phyloP scores from a whole-genome alignment of 2,329 filamentous ascomycete species.

The Penicillium italicum region DNA sequence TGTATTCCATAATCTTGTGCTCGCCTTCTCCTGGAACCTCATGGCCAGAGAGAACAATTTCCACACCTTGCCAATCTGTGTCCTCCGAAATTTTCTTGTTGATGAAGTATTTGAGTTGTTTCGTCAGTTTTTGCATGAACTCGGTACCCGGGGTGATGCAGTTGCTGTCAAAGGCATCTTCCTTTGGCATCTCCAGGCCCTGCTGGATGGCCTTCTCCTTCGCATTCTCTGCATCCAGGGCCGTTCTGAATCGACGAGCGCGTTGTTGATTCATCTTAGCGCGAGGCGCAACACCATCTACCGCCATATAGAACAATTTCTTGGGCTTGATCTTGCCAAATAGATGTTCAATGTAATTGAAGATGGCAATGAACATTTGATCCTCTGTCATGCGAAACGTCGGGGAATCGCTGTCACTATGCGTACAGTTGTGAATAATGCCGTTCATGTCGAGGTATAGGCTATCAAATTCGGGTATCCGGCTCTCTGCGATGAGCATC shows the following conservation, averaged over 20 bases:
- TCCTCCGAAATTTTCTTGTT: conserved; percentile 98
- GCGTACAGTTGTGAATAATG: conserved; percentile 99
- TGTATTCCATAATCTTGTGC: conserved; percentile 99
- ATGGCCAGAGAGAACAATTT: conserved; percentile 93
- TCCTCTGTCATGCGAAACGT: conserved; percentile 93
- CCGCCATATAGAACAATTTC: conserved; percentile 98
- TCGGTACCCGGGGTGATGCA: conserved; percentile 95
- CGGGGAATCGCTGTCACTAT: conserved; percentile 89
- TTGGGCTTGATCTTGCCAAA: conserved; percentile 99
- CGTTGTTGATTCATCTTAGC: conserved; percentile 99
- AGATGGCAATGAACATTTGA: conserved; percentile 99
- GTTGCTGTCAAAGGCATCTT: conserved; percentile 96
- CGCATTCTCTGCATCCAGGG: conserved; percentile 82
- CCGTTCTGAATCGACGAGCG: conserved; percentile 88
- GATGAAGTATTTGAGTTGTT: conserved; percentile 95
- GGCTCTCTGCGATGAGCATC: conserved; percentile 95
- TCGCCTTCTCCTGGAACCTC: conserved; percentile 98
- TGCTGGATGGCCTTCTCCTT: conserved; percentile 88
- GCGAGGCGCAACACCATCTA: conserved; percentile 93
- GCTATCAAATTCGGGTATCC: conserved; percentile 98
- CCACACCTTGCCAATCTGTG: conserved; percentile 93
- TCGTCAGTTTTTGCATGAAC: conserved; percentile 95
- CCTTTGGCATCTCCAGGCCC: conserved; percentile 88
- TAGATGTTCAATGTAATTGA: conserved; percentile 98
- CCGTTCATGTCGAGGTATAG: conserved; percentile 92